These are phyloP conservation scores for Asterochloris sp. DNA, from an alignment of 139 green algal genomes.

Conservation along the genomic window DNA sequence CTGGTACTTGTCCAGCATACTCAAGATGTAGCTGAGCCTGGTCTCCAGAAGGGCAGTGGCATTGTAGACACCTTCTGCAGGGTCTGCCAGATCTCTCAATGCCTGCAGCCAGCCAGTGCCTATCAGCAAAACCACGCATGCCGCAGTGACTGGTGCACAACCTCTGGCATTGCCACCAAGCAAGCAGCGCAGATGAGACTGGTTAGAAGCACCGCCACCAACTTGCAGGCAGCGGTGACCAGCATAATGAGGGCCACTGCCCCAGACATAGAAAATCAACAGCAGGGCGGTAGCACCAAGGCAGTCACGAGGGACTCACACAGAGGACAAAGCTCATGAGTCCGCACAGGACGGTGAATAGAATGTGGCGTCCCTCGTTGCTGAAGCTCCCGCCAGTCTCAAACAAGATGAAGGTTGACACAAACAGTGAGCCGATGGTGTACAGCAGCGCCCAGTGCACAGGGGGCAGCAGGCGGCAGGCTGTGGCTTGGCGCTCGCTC, in stretches of 20 bases:
- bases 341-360: conserved; percentile 31
- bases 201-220: not conserved
- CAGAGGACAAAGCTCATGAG: conserved; percentile 34
- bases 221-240: not conserved
- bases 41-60: conserved; percentile 21
- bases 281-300: too few relatives aligned
- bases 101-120: conserved; percentile 5
- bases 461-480: conserved; percentile 26
- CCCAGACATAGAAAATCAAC: not conserved
- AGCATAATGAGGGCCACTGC: not conserved
- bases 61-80: conserved; percentile 31
- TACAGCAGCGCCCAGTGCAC: conserved; percentile 38
- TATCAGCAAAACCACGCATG: not conserved
- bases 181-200: not conserved
- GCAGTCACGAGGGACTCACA: not conserved
- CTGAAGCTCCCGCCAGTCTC: conserved; percentile 38
- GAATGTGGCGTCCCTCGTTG: conserved; percentile 33
- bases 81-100: conserved; percentile 30
- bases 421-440: conserved; percentile 27
- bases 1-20: conserved; percentile 30
- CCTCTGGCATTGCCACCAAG: not conserved
- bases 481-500: conserved; percentile 28
- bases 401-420: conserved; percentile 35
- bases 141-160: too few relatives aligned
- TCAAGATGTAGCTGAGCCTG: conserved; percentile 21